Base-by-base conservation (phyloP, 2,329 filamentous ascomycete genomes). In the Colletotrichum sp. region DNA sequence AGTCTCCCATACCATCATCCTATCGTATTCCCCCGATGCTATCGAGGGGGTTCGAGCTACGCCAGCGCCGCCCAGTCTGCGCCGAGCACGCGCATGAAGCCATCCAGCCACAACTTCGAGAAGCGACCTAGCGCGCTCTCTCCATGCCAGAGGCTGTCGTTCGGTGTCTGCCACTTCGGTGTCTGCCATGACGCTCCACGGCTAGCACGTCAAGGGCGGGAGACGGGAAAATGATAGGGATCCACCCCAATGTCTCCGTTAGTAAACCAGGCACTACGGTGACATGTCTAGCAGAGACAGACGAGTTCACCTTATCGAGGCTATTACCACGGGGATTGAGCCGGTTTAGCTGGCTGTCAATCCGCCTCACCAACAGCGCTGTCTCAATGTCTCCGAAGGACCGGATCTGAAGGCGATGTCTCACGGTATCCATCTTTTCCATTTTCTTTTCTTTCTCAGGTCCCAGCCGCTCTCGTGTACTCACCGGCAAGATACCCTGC, bases 51-150 rank as follows among this genome's bases (percentile, higher is more conserved):
- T 52, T 52, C 44, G 44, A 21, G n/a, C 8, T 21, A 52, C n/a
- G 44, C 44, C 32, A 2, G 1, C 21, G 10, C 2, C 44, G 44
- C n/a, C 62, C 62, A 64, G 62, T 64, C 34, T 24, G 32, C 34
- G 32, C n/a, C 32, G 36, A 32, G 32, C 62, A 26, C 52, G 26
- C 15, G 24, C 36, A 68, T 60, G 70, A 64, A 52, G 39, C 32
- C n/a, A 57, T 34, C 30, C 62, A 71, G 60, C 68, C 62, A 71
- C 44, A 49, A 34, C 68, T 75, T 75, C 68, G 68, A 75, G 68
- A 75, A 75, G 36, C 21, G 55, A 44, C 16, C 63, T 67, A 67
- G 72, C 28, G 52, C 15, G 6, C 18, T 28, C 26, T 32, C 26
- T 6, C 0, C 26, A 21, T 59, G 1, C 49, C 21, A 36, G 16